phyloP scores from a whole-genome alignment of 345 rosid genomes.

The Nephelium lappaceum region DNA sequence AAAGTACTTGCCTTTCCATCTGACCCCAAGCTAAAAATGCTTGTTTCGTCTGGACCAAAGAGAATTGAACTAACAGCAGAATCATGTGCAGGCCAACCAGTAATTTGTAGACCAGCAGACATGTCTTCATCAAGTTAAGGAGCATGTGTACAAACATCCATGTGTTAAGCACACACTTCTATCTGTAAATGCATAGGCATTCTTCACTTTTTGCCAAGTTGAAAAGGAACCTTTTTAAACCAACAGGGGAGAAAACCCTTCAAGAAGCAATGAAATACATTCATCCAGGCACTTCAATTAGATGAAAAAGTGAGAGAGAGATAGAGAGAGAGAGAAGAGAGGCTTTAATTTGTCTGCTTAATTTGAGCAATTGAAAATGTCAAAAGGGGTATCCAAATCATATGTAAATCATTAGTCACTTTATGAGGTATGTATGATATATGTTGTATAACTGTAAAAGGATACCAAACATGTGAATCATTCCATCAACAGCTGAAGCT shows the following conservation, averaged over 20 bases:
- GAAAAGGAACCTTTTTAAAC: neutral
- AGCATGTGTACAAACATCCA: neutral
- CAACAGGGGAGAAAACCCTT: conserved; percentile 11
- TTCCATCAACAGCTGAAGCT: conserved; percentile 80
- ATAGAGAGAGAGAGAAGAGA: neutral
- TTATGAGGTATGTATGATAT: neutral
- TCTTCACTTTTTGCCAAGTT: neutral
- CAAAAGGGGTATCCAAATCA: neutral
- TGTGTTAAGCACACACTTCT: neutral
- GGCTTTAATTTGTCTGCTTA: neutral
- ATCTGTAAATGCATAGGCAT: neutral
- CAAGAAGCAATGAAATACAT: neutral
- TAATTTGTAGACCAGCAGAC: conserved; percentile 75
- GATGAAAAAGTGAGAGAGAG: neutral
- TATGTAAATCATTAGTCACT: neutral
- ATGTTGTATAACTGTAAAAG: conserved; percentile 32
- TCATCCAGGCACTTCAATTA: conserved; percentile 1
- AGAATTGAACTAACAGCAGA: conserved; percentile 64
- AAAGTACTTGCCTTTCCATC: conserved; percentile 59
- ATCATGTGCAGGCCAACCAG: conserved; percentile 87
- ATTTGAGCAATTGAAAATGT: neutral
- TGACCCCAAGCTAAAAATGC: conserved; percentile 70
- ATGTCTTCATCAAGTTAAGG: conserved; percentile 66
- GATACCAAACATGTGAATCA: conserved; percentile 92
- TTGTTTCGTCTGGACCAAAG: conserved; percentile 73